Evolutionary conservation across 257 asterid genomes (phyloP), one percentile per base, ranked within the genome.

Genomic region (Ehretia macrophylla): DNA sequence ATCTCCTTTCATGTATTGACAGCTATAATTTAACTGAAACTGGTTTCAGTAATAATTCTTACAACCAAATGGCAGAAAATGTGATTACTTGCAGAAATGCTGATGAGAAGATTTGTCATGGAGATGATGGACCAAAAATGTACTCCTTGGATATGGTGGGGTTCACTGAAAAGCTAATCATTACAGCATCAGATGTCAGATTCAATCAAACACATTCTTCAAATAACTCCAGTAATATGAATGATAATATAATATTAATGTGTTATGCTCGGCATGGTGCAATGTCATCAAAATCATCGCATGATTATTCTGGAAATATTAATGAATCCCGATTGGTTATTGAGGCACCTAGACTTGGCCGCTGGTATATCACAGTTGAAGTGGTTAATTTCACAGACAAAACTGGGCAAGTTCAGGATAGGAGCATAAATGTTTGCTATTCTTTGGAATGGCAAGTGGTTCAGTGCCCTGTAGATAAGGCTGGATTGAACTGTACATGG

Each of bases 401-500:
- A 51, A 69, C 64, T 23, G 78, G 42, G 48, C 59, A 47, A 23
- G 47, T 44, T 64, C 75, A 17, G 56, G 73, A 50, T 16, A 68
- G 17, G 46, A 69, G 65, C 72, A 64, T 64, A 32, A 71, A 65
- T 45, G 56, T 76, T 19, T 93, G 99, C 69, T 93, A 83, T 77
- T 64, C 77, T 48, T 70, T 89, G 79, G 79, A 74, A 68, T 79
- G 81, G 85, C 82, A 79, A 79, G 75, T 93, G 68, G 67, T 76
- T 66, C 85, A 74, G 72, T 93, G 99, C 62, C 99, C 96, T 47
- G 47, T 61, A 9, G 79, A 76, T 64, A 89, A 80, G 75, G 88
- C 97, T 56, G 97, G 99, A 73, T 75, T 77, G 16, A 85, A 85
- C 76, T 93, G 99, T 85, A 66, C 94, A 8, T 82, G 66, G 68